phyloP scores from a whole-genome alignment of 352 stramenopile genomes.

The Phytophthora ramorum region DNA sequence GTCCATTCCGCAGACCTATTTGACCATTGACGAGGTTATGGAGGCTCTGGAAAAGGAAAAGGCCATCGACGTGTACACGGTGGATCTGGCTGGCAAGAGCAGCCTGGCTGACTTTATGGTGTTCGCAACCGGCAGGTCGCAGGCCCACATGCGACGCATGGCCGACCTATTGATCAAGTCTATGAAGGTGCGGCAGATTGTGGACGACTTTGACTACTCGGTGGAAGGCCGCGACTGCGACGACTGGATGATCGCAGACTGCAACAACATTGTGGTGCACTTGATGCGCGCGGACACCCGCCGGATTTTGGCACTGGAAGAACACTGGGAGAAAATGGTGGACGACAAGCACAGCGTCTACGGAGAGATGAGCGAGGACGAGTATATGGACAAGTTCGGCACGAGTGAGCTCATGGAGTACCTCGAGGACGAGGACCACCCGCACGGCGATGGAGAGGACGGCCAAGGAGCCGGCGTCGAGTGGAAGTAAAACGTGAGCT shows the following conservation, averaged over 20 bases:
- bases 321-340: conserved; percentile 88
- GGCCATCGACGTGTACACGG: conserved; percentile 79
- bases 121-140: conserved; percentile 85
- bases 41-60: conserved; percentile 75
- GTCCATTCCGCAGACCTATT: conserved; percentile 65
- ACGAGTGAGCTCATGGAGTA: conserved; percentile 89
- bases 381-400: conserved; percentile 90
- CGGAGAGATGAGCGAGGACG: conserved; percentile 82
- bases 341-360: conserved; percentile 84
- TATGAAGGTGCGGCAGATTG: conserved; percentile 70
- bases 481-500: conserved; percentile 54
- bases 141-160: conserved; percentile 89
- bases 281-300: conserved; percentile 84
- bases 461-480: conserved; percentile 53
- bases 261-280: conserved; percentile 91
- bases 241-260: conserved; percentile 94
- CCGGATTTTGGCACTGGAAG: conserved; percentile 75
- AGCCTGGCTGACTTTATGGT: conserved; percentile 91
- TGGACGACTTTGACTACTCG: conserved; percentile 81
- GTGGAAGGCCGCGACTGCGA: conserved; percentile 91
- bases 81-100: conserved; percentile 79
- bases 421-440: conserved; percentile 70
- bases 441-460: conserved; percentile 35
- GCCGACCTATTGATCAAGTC: conserved; percentile 89
- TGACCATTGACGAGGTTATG: conserved; percentile 78